These are phyloP conservation scores for Monoraphidium neglectum DNA, from an alignment of 139 green algal species.

Conservation along the genomic window DNA sequence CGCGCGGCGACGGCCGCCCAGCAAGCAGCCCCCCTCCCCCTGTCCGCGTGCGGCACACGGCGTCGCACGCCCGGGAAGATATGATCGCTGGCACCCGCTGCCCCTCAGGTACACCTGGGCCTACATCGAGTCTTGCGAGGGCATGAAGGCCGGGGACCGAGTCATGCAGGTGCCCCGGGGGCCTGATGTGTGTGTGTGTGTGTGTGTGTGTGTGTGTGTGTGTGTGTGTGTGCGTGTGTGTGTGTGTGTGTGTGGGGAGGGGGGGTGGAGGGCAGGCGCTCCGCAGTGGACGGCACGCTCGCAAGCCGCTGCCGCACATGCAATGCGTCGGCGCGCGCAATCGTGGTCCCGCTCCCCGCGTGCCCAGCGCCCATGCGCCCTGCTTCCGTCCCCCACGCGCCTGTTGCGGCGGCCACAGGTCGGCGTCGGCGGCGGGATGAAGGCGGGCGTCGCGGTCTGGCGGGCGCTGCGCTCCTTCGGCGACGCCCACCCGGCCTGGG, in stretches of 20 bases:
- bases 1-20: not conserved
- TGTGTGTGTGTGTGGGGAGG: too few species aligned
- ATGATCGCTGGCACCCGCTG: not conserved
- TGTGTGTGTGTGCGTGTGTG: too few species aligned
- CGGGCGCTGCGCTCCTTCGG: slow-evolving; percentile 35
- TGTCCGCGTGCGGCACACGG: too few species aligned
- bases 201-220: too few species aligned
- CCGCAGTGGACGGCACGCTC: too few species aligned
- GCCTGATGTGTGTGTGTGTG: too few species aligned
- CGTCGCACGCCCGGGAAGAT: too few species aligned
- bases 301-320: too few species aligned
- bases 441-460: slow-evolving; percentile 40
- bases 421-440: slow-evolving; percentile 43
- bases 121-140: slow-evolving; percentile 39
- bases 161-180: slow-evolving; percentile 40
- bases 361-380: too few species aligned
- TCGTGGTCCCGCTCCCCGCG: too few species aligned
- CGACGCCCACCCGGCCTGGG: slow-evolving; percentile 57
- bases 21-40: slow-evolving; percentile 2
- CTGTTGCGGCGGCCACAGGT: slow-evolving; percentile 17
- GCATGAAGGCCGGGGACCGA: slow-evolving; percentile 25
- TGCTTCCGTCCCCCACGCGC: not conserved
- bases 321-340: too few species aligned
- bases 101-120: slow-evolving; percentile 47
- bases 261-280: too few species aligned